Evolutionary conservation across 768 basidiomycete species (phyloP).

Genomic region (Suillus subalutaceus): DNA sequence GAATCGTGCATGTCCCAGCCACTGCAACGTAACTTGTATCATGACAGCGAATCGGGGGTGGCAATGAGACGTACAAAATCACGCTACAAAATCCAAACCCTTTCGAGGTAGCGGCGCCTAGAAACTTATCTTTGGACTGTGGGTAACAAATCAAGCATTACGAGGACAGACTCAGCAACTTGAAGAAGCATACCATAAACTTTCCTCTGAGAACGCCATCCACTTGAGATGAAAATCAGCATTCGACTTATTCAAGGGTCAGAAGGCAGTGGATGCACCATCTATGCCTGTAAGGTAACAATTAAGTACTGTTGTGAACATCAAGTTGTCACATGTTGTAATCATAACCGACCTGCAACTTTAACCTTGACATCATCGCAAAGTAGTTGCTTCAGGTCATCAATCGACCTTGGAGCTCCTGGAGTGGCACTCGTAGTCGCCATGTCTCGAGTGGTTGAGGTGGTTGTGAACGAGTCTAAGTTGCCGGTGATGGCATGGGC

Average conservation of each 20-base stretch:
- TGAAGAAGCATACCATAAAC: slow-evolving; percentile 63
- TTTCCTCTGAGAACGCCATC: slow-evolving; percentile 97
- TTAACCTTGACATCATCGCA: slow-evolving; percentile 81
- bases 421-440: slow-evolving; percentile 28
- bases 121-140: slow-evolving; percentile 90
- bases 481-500: not conserved
- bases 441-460: not conserved
- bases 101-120: slow-evolving; percentile 74
- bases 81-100: slow-evolving; percentile 96
- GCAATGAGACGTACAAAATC: slow-evolving; percentile 67
- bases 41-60: not conserved
- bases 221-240: slow-evolving; percentile 47
- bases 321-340: not conserved
- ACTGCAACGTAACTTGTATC: slow-evolving; percentile 37
- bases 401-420: slow-evolving; percentile 51
- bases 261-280: slow-evolving; percentile 46
- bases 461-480: not conserved
- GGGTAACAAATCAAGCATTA: slow-evolving; percentile 14
- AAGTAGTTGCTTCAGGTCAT: slow-evolving; percentile 61
- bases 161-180: not conserved
- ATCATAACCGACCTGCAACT: slow-evolving; percentile 72
- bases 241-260: slow-evolving; percentile 8
- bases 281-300: slow-evolving; percentile 53
- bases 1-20: slow-evolving; percentile 94
- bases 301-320: slow-evolving; percentile 9